Evolutionary conservation across 2,329 filamentous ascomycete species (phyloP).

Genomic region (Aspergillus oerlinghausenensis): DNA sequence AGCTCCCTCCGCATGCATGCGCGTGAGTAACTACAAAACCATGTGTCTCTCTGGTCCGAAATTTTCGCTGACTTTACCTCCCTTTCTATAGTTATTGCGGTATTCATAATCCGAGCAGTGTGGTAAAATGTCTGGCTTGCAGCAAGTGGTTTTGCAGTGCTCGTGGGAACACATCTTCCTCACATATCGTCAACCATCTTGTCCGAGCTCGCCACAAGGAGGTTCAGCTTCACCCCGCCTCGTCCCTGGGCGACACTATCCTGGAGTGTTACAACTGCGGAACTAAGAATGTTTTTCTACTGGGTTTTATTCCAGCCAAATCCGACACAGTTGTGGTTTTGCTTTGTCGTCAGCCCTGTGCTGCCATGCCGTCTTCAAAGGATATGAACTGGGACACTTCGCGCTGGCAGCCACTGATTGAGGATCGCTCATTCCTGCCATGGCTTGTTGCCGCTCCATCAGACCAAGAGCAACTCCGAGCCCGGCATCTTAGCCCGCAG

Average conservation of each 20-base stretch:
- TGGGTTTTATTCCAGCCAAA: conserved; percentile 97
- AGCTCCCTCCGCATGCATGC: conserved; percentile 91
- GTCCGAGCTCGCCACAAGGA: conserved; percentile 98
- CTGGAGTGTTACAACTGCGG: conserved; percentile 99
- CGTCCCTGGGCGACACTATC: conserved; percentile 88
- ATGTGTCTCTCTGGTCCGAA: conserved; percentile 16
- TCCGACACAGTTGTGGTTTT: conserved; percentile 97
- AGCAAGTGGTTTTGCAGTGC: conserved; percentile 99
- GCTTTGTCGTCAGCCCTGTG: conserved; percentile 92
- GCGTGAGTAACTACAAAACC: conserved; percentile 58
- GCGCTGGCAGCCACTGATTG: conserved; percentile 94
- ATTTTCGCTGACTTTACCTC: conserved; percentile 8
- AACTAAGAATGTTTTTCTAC: conserved; percentile 96
- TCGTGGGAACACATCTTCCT: conserved; percentile 91
- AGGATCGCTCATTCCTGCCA: conserved; percentile 87
- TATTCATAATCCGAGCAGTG: conserved; percentile 90
- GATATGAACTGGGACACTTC: conserved; percentile 99
- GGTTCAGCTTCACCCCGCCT: conserved; percentile 91
- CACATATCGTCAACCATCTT: conserved; percentile 96
- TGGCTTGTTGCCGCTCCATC: conserved; percentile 89
- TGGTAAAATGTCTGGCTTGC: conserved; percentile 93
- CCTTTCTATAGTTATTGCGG: conserved; percentile 71
- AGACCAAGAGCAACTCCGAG: conserved; percentile 92
- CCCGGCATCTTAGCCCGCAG: conserved; percentile 85
- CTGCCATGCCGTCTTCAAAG: conserved; percentile 89